These are phyloP conservation scores for Plasmodium blacklocki DNA, from an alignment of 169 alveolate species.

Conservation along the genomic window DNA sequence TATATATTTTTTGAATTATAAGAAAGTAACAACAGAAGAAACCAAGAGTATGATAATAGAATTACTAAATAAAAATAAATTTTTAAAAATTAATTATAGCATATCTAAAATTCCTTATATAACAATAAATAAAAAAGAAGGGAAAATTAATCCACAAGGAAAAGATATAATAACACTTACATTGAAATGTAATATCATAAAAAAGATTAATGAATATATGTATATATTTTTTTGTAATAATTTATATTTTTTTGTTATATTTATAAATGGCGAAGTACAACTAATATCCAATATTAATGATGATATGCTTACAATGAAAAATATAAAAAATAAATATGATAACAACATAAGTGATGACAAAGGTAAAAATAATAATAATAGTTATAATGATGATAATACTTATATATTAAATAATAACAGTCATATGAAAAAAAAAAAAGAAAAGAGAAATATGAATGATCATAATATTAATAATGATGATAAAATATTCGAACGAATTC, in stretches of 20 bases:
- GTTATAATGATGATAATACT: background rate
- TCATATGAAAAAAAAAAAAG: constrained; percentile 1
- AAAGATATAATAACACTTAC: constrained; percentile 26
- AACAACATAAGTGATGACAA: background rate
- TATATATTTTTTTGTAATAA: constrained; percentile 56
- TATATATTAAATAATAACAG: background rate
- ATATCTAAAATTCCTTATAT: constrained; percentile 52
- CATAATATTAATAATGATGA: background rate
- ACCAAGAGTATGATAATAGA: constrained; percentile 45
- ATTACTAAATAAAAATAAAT: constrained; percentile 39
- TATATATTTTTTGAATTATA: constrained; percentile 31
- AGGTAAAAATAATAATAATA: background rate
- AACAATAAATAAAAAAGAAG: constrained; percentile 39
- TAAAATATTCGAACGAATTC: constrained; percentile 22
- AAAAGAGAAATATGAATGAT: background rate
- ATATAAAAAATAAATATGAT: background rate
- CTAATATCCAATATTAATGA: background rate
- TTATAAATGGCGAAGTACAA: constrained; percentile 21
- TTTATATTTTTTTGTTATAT: constrained; percentile 41
- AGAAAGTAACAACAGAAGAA: constrained; percentile 29
- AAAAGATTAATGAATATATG: constrained; percentile 35
- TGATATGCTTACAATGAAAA: background rate
- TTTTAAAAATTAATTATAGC: constrained; percentile 26
- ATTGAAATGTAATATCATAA: constrained; percentile 34
- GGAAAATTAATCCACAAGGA: constrained; percentile 8